A percentile compares a stretch with the other conserved stretches of the same genome.
Conservation (phyloP, 768 basidiomycete species). For the Butyriboletus loyo region DNA sequence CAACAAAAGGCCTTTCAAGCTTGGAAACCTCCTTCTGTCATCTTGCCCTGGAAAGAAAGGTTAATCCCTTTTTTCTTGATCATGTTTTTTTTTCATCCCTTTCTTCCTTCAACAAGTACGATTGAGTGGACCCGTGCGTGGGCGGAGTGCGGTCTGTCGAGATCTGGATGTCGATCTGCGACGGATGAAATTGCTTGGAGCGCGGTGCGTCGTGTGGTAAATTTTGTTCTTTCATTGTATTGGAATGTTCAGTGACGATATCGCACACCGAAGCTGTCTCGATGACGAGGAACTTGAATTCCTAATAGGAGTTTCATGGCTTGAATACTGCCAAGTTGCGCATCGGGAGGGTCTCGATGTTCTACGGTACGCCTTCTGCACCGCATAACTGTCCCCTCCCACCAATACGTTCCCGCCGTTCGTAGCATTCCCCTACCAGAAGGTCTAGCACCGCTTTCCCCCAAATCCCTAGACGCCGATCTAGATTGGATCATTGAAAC, state of each 20-base stretch:
- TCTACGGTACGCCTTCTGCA: conserved; percentile 51
- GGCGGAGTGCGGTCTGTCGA: conserved; percentile 78
- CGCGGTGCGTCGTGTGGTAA: conserved; percentile 82
- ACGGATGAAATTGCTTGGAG: conserved; percentile 70
- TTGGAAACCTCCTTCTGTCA: conserved; percentile 88
- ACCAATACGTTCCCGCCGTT: not conserved
- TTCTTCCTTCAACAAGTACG: conserved; percentile 46
- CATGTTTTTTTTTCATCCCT: not conserved
- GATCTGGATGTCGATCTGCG: conserved; percentile 74
- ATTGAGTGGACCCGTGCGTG: conserved; percentile 69
- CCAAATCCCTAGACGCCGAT: conserved; percentile 59
- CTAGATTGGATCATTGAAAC: conserved; percentile 60
- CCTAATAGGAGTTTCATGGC: conserved; percentile 79
- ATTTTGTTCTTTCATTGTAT: not conserved
- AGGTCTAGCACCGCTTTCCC: conserved; percentile 71
- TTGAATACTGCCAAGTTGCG: conserved; percentile 66
- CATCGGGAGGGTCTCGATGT: conserved; percentile 69
- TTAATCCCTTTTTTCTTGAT: conserved; percentile 22
- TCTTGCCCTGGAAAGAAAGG: conserved; percentile 97
- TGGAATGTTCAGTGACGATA: not conserved
- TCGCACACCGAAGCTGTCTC: conserved; percentile 55
- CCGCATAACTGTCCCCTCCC: not conserved
- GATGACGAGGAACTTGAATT: conserved; percentile 82
- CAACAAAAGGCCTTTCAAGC: conserved; percentile 25
- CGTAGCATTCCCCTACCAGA: conserved; percentile 85